Base-by-base conservation (phyloP, 2,329 filamentous ascomycete genomes). In the Calonectria henricotiae region DNA sequence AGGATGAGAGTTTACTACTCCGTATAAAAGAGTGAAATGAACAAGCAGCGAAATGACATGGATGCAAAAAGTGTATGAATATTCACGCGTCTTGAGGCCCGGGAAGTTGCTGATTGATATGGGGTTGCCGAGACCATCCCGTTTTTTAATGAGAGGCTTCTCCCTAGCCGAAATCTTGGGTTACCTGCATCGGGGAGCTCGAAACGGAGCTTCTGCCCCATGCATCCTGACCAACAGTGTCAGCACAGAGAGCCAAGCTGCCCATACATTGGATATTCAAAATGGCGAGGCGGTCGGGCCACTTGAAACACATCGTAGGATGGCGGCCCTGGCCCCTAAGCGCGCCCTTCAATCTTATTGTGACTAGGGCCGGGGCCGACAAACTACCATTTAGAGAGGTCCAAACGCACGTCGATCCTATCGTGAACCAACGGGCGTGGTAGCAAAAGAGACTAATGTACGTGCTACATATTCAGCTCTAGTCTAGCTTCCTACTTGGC, bases 271-370 rank as follows among this genome's bases (percentile, higher is more conserved):
- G 62, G 62, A 39, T 46, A 30, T 35, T 25, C 49, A 8, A 17
- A 55, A 55, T 54, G 23, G 54, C 39, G 30, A 49, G 54, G 27
- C 49, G 15, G 12, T 23, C 13, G 39, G 25, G 30, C 35, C 30
- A 46, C 25, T 32, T 32, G 25, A 65, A 43, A 43, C 6, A 35
- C 44, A 35, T 37, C 46, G 37, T 15, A 65, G 62, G 67, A 65
- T 65, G 44, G 30, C 8, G 20, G 47, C 65, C 65, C 65, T 51
- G 47, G 61, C 51, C 44, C 30, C 62, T 20, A 54, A 55, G 62
- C 30, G 62, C 61, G 54, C 43, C 62, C 67, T 69, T 55, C 47
- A 69, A 65, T 69, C 46, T 65, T 64, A 60, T 35, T 67, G 47
- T 35, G 37, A 67, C 58, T 39, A 58, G 55, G 55, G 54, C 64